phyloP scores from a whole-genome alignment of 495 filamentous ascomycete genomes.

The Aspergillus egyptiacus region DNA sequence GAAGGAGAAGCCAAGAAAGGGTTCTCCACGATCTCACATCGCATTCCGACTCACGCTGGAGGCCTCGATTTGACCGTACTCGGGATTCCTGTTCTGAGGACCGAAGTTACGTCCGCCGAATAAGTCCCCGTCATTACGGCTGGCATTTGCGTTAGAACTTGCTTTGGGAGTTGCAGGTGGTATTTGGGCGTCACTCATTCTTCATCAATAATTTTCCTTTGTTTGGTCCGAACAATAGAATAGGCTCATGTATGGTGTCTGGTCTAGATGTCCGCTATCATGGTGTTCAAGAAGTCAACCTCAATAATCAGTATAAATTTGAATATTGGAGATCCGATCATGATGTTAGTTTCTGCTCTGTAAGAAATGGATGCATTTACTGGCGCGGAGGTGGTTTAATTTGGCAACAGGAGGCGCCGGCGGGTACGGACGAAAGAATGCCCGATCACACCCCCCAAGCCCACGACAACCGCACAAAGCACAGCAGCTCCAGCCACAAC shows the following conservation, averaged over 20 bases:
- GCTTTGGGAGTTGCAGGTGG: neutral
- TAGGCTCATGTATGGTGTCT: neutral
- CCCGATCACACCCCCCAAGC: constrained; percentile 6
- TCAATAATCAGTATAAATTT: neutral
- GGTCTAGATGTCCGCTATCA: neutral
- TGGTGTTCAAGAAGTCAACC: neutral
- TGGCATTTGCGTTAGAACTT: constrained; percentile 9
- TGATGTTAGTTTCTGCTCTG: neutral
- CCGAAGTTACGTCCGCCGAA: constrained; percentile 2
- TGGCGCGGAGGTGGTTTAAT: too few relatives aligned
- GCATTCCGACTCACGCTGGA: constrained; percentile 6
- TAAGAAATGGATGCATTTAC: too few relatives aligned
- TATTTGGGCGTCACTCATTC: neutral
- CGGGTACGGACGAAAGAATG: constrained; percentile 9
- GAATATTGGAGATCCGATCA: neutral
- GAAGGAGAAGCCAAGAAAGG: constrained; percentile 10
- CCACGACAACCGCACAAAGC: neutral
- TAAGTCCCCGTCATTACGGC: neutral
- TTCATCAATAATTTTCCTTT: constrained; percentile 7
- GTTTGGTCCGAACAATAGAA: constrained; percentile 1
- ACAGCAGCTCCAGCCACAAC: neutral
- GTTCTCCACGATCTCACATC: constrained; percentile 6
- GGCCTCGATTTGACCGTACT: constrained; percentile 1
- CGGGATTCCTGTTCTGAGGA: constrained; percentile 5
- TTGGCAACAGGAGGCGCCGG: neutral